Percentiles rank a stretch among this genome's conserved stretches.
phyloP scores from a whole-genome alignment of 1,284 basidiomycete genomes.

The Tranzscheliella williamsii region DNA sequence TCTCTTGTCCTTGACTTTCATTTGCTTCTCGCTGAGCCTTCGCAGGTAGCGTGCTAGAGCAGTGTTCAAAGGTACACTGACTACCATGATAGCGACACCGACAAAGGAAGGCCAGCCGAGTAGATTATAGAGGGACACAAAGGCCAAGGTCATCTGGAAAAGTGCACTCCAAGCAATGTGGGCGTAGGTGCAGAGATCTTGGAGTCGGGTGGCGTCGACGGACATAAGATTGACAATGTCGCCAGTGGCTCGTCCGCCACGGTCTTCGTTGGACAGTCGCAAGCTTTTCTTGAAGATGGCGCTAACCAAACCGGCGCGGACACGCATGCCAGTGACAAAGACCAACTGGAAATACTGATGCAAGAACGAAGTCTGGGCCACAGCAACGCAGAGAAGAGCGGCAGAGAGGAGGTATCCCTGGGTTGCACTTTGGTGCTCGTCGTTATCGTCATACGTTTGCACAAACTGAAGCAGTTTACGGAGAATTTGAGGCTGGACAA shows the following conservation, averaged over 20 bases:
- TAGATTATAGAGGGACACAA: slow-evolving; percentile 72
- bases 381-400: slow-evolving; percentile 71
- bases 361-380: slow-evolving; percentile 71
- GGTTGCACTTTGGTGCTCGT: slow-evolving; percentile 30
- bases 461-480: slow-evolving; percentile 77
- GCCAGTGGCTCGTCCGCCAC: slow-evolving; percentile 78
- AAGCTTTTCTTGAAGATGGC: slow-evolving; percentile 72
- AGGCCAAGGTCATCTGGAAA: slow-evolving; percentile 57
- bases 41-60: slow-evolving; percentile 76
- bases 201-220: slow-evolving; percentile 85
- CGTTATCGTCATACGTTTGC: slow-evolving; percentile 24
- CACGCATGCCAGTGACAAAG: slow-evolving; percentile 67
- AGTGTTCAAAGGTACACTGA: slow-evolving; percentile 70
- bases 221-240: slow-evolving; percentile 90
- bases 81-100: slow-evolving; percentile 79
- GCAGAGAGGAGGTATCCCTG: slow-evolving; percentile 52
- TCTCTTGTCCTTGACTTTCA: slow-evolving; percentile 81
- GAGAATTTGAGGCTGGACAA: slow-evolving; percentile 86
- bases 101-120: slow-evolving; percentile 78
- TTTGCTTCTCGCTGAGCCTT: slow-evolving; percentile 73
- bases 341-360: slow-evolving; percentile 78
- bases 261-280: slow-evolving; percentile 75
- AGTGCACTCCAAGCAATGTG: slow-evolving; percentile 75
- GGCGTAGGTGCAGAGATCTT: slow-evolving; percentile 83
- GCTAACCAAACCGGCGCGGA: slow-evolving; percentile 83